A percentile compares a stretch with the other conserved stretches of the same genome.
Conservation (phyloP, 129 eudicot species). For the Escallonia rubra region DNA sequence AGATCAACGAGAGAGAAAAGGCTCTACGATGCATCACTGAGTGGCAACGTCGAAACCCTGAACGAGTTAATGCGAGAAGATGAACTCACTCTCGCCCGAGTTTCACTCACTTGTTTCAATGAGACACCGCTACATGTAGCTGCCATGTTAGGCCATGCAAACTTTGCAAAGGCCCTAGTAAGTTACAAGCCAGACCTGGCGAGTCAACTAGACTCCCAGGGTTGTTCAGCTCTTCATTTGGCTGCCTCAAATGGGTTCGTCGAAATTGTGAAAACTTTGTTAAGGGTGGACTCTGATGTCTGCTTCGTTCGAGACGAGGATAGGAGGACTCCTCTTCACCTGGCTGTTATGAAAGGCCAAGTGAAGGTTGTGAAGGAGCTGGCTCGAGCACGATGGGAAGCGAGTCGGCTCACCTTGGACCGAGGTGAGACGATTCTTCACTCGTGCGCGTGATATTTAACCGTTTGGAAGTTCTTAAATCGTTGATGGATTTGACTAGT, state of each 20-base stretch:
- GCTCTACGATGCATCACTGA: too few species aligned
- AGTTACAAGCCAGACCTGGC: background rate
- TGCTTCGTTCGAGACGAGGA: conserved; percentile 9
- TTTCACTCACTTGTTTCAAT: background rate
- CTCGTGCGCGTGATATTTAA: conserved; percentile 8
- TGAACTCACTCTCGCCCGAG: background rate
- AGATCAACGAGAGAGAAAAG: too few species aligned
- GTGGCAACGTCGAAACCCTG: background rate
- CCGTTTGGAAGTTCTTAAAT: conserved; percentile 10
- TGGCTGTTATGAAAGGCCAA: conserved; percentile 20
- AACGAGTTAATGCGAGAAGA: background rate
- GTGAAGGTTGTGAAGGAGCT: conserved; percentile 7
- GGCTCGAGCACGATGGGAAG: background rate
- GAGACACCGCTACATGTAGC: background rate
- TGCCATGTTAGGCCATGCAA: background rate
- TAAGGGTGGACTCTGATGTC: background rate
- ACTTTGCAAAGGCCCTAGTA: background rate
- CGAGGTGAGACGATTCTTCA: conserved; percentile 11
- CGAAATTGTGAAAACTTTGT: background rate
- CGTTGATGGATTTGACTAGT: background rate
- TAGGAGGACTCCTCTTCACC: conserved; percentile 11
- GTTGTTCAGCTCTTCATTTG: conserved; percentile 23
- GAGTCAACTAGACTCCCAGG: background rate
- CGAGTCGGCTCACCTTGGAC: background rate
- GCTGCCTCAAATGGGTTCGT: conserved; percentile 24